Evolutionary conservation across 129 eudicot species (phyloP).

Genomic region (Glebionis coronaria): DNA sequence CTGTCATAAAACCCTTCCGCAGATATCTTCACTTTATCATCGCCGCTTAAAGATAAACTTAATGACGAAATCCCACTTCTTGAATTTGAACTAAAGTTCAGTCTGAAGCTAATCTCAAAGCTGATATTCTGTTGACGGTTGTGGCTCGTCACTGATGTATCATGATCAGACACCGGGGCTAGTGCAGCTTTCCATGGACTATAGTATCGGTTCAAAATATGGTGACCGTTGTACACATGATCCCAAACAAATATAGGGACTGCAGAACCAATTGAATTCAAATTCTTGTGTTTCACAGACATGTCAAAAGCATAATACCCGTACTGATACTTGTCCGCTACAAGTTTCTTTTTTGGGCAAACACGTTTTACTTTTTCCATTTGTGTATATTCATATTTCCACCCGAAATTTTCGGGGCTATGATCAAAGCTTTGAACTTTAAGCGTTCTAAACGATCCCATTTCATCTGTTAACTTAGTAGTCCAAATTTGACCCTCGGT

Average conservation of each 20-base stretch:
- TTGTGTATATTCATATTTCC: conserved; percentile 56
- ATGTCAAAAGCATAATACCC: conserved; percentile 42
- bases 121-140: conserved; percentile 39
- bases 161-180: not conserved
- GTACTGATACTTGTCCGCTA: conserved; percentile 34
- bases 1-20: conserved; percentile 72
- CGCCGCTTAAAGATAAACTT: conserved; percentile 20
- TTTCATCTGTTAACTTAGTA: conserved; percentile 32
- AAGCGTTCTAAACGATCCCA: conserved; percentile 38
- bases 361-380: conserved; percentile 34
- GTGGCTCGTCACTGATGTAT: too few relatives aligned
- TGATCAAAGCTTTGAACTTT: conserved; percentile 35
- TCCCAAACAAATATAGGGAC: conserved; percentile 43
- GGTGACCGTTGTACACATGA: conserved; percentile 17
- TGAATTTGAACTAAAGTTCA: not conserved
- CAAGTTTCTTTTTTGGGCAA: conserved; percentile 30
- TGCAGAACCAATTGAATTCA: conserved; percentile 45
- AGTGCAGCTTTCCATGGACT: not conserved
- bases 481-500: conserved; percentile 64
- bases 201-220: not conserved
- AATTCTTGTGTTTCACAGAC: conserved; percentile 28
- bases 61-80: conserved; percentile 22
- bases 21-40: conserved; percentile 30
- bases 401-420: conserved; percentile 19
- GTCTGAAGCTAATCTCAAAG: conserved; percentile 37